A percentile compares a stretch with the other conserved stretches of the same genome.
phyloP scores from a whole-genome alignment of 2,329 filamentous ascomycete genomes.

The Venturia carpophila region DNA sequence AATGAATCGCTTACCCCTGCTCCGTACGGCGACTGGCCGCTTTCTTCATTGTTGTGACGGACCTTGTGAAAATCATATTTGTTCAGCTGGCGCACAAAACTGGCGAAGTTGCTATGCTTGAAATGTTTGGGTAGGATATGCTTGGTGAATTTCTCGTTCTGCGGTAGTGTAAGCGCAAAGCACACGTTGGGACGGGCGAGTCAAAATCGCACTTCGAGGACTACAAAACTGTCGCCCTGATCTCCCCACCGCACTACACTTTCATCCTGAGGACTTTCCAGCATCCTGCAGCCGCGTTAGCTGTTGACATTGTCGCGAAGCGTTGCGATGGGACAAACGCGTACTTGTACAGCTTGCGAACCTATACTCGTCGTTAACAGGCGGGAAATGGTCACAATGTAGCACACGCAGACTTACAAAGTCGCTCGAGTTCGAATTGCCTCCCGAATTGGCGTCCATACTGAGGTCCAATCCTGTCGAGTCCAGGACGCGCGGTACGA shows the following conservation, averaged over 20 bases:
- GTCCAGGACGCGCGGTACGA: background rate
- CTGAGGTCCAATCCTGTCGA: background rate
- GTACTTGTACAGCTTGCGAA: conserved; percentile 98
- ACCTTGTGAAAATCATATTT: conserved; percentile 99
- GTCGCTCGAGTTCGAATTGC: conserved; percentile 69
- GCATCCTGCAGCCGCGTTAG: conserved; percentile 58
- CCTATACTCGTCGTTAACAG: conserved; percentile 46
- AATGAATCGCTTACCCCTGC: conserved; percentile 52
- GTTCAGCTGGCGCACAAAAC: conserved; percentile 90
- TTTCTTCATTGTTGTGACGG: conserved; percentile 80
- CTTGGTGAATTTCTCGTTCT: conserved; percentile 99
- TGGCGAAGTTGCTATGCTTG: conserved; percentile 98
- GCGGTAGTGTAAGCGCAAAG: conserved; percentile 19
- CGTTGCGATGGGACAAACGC: conserved; percentile 22
- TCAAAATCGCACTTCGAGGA: conserved; percentile 65
- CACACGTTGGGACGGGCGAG: background rate
- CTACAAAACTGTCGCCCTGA: conserved; percentile 90
- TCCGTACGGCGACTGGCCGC: conserved; percentile 71
- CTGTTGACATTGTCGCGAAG: conserved; percentile 13
- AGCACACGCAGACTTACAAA: conserved; percentile 59
- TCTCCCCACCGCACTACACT: conserved; percentile 94
- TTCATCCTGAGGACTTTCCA: conserved; percentile 89
- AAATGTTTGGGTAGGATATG: conserved; percentile 96
- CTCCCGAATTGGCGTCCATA: conserved; percentile 28
- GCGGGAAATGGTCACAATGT: background rate